Percentiles rank a stretch among this genome's conserved stretches.
phyloP scores from a whole-genome alignment of 139 green algal species.

The Diplosphaera chodatii region DNA sequence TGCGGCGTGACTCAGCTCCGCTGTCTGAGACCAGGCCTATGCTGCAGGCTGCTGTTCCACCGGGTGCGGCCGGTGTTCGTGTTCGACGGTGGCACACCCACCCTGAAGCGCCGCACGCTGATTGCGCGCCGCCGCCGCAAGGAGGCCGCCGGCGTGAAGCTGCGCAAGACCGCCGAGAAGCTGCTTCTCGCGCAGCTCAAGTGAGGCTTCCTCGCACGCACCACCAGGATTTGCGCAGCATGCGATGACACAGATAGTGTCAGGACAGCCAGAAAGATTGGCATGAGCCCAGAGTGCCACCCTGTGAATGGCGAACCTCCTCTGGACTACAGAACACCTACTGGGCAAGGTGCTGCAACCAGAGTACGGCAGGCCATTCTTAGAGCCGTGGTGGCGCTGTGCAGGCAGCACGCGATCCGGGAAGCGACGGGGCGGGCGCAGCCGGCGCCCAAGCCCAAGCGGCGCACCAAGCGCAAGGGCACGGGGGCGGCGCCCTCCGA shows the following conservation, averaged over 20 bases:
- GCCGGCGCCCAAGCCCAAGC: neutral
- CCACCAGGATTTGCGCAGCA: too few relatives aligned
- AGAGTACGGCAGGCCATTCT: too few relatives aligned
- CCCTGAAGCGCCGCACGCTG: constrained; percentile 84
- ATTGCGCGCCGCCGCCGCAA: constrained; percentile 42
- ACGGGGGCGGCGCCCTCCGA: neutral
- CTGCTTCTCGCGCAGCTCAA: constrained; percentile 89
- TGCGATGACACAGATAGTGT: constrained; percentile 4
- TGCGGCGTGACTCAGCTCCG: too few relatives aligned
- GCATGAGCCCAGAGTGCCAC: too few relatives aligned
- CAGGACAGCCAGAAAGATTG: neutral
- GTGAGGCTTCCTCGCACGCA: too few relatives aligned
- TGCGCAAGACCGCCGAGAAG: constrained; percentile 85
- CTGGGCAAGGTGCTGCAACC: too few relatives aligned
- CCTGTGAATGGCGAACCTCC: too few relatives aligned
- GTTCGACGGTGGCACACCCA: constrained; percentile 93
- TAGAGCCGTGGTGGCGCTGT: too few relatives aligned
- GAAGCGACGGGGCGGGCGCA: neutral
- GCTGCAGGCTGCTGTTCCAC: constrained; percentile 84
- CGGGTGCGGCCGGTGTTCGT: constrained; percentile 92
- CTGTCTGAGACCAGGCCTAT: neutral
- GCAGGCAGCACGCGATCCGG: neutral
- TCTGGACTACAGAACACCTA: too few relatives aligned
- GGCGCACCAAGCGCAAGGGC: neutral
- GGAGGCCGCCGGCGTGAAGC: constrained; percentile 17